These are phyloP conservation scores for Populus pruinosa DNA, from an alignment of 345 rosid genomes.

Conservation along the genomic window DNA sequence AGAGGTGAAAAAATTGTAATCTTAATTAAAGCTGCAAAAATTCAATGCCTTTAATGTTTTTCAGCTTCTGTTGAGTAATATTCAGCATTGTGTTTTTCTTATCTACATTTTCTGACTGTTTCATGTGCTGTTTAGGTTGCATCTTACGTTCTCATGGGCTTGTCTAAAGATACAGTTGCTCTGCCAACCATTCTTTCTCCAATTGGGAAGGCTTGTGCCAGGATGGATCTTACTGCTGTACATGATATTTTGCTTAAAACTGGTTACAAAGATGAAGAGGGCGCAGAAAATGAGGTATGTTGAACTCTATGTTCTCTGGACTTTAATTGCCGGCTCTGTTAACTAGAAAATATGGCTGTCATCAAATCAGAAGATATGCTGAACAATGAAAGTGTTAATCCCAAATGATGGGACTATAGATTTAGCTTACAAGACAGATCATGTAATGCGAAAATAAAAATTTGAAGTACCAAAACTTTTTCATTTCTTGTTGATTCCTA, in stretches of 20 bases:
- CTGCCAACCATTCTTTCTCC: not conserved
- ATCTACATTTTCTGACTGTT: not conserved
- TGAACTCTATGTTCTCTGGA: not conserved
- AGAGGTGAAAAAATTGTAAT: not conserved
- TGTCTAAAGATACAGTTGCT: not conserved
- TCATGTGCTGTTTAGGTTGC: not conserved
- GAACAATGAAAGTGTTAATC: too few relatives aligned
- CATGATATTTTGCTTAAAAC: conserved; percentile 6
- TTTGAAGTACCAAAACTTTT: too few relatives aligned
- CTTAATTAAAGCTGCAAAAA: not conserved
- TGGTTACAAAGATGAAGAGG: conserved; percentile 4
- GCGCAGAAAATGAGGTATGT: not conserved
- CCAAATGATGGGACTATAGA: too few relatives aligned
- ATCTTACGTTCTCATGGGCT: conserved; percentile 1
- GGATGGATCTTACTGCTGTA: conserved; percentile 2
- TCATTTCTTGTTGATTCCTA: too few relatives aligned
- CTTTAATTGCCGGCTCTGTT: not conserved
- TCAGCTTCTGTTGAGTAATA: not conserved
- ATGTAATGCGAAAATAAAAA: too few relatives aligned
- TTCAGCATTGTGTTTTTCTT: not conserved
- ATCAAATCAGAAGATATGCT: too few relatives aligned
- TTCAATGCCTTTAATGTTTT: too few relatives aligned
- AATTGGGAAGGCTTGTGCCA: conserved; percentile 3
- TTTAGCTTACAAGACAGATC: too few relatives aligned
- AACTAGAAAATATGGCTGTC: too few relatives aligned